Percentiles rank a stretch among this genome's conserved stretches.
These are phyloP conservation scores for Discostella stelligeroides DNA, from an alignment of 108 stramenopile genomes.

Conservation along the genomic window DNA sequence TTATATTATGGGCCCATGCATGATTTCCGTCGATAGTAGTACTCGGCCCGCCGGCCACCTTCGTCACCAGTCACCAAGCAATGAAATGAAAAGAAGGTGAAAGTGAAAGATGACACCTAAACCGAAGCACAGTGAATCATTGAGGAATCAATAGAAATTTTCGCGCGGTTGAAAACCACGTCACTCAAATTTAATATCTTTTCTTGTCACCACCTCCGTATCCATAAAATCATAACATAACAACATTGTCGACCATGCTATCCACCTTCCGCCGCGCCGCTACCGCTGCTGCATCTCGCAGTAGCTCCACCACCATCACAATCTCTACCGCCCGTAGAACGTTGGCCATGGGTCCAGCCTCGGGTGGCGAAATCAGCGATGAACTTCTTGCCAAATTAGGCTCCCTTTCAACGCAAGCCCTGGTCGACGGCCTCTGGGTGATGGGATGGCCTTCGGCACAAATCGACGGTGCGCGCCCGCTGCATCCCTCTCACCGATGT, in stretches of 20 bases:
- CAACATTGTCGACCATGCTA: constrained; percentile 13
- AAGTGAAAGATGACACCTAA: no score
- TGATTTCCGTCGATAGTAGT: no score
- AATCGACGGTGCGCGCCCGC: constrained; percentile 79
- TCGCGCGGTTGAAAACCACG: no score
- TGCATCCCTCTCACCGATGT: constrained; percentile 75
- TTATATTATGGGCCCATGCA: no score
- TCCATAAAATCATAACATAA: no score
- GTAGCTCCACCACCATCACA: constrained; percentile 5
- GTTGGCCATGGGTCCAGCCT: constrained; percentile 79
- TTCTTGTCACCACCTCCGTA: no score
- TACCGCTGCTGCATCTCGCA: constrained; percentile 19
- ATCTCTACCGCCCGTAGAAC: constrained; percentile 42
- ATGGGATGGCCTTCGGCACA: constrained; percentile 91
- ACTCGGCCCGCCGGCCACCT: no score
- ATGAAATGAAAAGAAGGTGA: no score
- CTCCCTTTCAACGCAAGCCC: constrained; percentile 80
- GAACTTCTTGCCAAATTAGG: constrained; percentile 80
- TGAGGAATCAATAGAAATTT: no score
- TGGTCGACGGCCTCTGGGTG: constrained; percentile 92
- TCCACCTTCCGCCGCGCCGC: constrained; percentile 16
- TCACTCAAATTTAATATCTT: no score
- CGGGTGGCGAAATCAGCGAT: constrained; percentile 72
- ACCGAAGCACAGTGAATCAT: no score
- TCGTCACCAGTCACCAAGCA: no score